phyloP scores from a whole-genome alignment of 106 monocot genomes.

The Dactylorhiza incarnata region DNA sequence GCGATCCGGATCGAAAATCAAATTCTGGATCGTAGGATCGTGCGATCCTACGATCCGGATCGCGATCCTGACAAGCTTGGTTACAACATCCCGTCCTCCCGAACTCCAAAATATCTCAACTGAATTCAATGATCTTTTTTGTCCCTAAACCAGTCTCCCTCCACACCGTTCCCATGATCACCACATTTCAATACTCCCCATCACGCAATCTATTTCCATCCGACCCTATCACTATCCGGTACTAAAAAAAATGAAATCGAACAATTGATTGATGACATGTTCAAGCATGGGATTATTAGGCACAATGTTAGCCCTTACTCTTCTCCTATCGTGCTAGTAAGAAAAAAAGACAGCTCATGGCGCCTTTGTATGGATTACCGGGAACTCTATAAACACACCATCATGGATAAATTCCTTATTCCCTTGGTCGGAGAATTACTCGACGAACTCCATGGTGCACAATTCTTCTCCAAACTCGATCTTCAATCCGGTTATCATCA shows the following conservation, averaged over 20 bases:
- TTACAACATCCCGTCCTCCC: no score
- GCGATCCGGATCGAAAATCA: no score
- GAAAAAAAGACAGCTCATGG: constrained; percentile 6
- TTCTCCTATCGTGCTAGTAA: not conserved
- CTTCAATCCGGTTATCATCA: constrained; percentile 3
- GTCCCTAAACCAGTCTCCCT: not conserved
- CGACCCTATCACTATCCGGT: not conserved
- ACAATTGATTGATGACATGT: not conserved
- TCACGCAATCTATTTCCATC: not conserved
- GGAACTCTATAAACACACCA: not conserved
- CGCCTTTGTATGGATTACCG: constrained; percentile 4
- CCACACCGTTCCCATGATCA: constrained; percentile 1
- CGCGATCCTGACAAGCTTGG: no score
- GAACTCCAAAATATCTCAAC: no score
- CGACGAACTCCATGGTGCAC: constrained; percentile 4
- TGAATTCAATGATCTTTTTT: no score
- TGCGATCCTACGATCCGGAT: no score
- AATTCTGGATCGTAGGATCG: no score
- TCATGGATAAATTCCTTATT: constrained; percentile 5
- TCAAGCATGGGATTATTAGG: not conserved
- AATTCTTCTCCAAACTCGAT: constrained; percentile 6
- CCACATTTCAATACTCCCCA: not conserved
- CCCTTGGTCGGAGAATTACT: constrained; percentile 10
- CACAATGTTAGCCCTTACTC: not conserved
- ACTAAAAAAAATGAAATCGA: constrained; percentile 2